phyloP scores from a whole-genome alignment of 1,284 basidiomycete genomes.

The Ganoderma lucidum region DNA sequence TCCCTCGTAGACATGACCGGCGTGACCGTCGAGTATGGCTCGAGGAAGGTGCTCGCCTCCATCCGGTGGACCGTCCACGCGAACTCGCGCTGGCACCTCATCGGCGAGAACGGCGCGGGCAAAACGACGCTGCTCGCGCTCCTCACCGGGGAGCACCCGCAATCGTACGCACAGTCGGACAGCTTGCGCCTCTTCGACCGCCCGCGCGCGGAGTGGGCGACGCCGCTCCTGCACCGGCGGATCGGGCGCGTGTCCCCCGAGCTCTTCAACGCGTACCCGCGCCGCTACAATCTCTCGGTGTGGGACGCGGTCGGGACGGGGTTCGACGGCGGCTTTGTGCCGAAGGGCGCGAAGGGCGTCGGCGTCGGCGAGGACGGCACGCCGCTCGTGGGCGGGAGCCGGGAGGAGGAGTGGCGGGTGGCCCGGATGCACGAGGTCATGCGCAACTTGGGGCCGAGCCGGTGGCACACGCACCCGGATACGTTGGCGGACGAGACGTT shows the following conservation, averaged over 20 bases:
- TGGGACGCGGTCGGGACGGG: conserved; percentile 87
- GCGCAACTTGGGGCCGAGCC: conserved; percentile 64
- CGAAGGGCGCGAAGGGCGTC: conserved; percentile 54
- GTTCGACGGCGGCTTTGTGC: conserved; percentile 83
- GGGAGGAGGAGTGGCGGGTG: conserved; percentile 54
- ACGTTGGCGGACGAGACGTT: conserved; percentile 46
- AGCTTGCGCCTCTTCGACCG: conserved; percentile 78
- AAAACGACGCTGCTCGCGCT: conserved; percentile 96
- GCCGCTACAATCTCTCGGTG: conserved; percentile 73
- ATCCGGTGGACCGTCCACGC: conserved; percentile 83
- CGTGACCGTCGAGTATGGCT: conserved; percentile 29
- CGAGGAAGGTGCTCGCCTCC: conserved; percentile 68
- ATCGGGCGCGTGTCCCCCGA: conserved; percentile 92
- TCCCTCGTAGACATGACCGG: conserved; percentile 30
- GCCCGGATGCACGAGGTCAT: conserved; percentile 63
- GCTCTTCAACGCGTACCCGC: conserved; percentile 90
- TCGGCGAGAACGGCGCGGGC: conserved; percentile 91
- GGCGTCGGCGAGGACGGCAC: conserved; percentile 47
- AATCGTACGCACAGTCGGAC: conserved; percentile 83
- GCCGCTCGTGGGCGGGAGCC: conserved; percentile 40
- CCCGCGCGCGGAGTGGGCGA: conserved; percentile 70
- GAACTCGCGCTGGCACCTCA: conserved; percentile 89
- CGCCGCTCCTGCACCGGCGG: conserved; percentile 59
- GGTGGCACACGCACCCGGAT: conserved; percentile 46
- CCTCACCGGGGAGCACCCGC: conserved; percentile 94